These are phyloP conservation scores for Plasmodium fragile DNA, from an alignment of 169 alveolate species.

Conservation along the genomic window DNA sequence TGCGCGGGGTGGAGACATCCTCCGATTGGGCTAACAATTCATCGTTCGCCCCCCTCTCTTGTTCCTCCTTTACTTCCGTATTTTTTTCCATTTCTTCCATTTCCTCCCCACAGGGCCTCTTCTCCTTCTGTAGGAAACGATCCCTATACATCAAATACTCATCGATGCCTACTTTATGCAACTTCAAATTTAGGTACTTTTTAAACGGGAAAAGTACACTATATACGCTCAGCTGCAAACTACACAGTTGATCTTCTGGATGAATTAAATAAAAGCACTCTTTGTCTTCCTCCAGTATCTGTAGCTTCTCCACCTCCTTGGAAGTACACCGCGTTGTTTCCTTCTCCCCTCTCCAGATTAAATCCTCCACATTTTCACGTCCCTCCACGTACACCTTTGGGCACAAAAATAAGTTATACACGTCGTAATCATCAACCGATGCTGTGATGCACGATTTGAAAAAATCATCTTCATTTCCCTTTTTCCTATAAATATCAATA, in stretches of 20 bases:
- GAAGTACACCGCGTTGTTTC: not conserved
- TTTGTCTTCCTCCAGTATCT: slow-evolving; percentile 40
- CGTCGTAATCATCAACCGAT: slow-evolving; percentile 45
- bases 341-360: slow-evolving; percentile 17
- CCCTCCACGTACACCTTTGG: slow-evolving; percentile 56
- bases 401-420: slow-evolving; percentile 62
- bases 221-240: slow-evolving; percentile 52
- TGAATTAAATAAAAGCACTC: slow-evolving; percentile 56
- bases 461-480: slow-evolving; percentile 5
- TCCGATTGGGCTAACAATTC: not conserved
- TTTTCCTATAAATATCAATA: slow-evolving; percentile 20
- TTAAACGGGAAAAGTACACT: slow-evolving; percentile 63
- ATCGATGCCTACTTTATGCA: slow-evolving; percentile 7
- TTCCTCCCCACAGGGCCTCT: not conserved
- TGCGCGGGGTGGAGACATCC: not conserved
- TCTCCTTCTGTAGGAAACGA: not conserved
- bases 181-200: slow-evolving; percentile 45
- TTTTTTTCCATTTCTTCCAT: not conserved
- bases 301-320: slow-evolving; percentile 18
- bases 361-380: not conserved
- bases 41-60: not conserved
- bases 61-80: not conserved
- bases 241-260: slow-evolving; percentile 28
- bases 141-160: slow-evolving; percentile 9
- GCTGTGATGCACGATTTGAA: slow-evolving; percentile 24